These are phyloP conservation scores for Ligustrum vulgare DNA, from an alignment of 257 asterid genomes.

Conservation along the genomic window DNA sequence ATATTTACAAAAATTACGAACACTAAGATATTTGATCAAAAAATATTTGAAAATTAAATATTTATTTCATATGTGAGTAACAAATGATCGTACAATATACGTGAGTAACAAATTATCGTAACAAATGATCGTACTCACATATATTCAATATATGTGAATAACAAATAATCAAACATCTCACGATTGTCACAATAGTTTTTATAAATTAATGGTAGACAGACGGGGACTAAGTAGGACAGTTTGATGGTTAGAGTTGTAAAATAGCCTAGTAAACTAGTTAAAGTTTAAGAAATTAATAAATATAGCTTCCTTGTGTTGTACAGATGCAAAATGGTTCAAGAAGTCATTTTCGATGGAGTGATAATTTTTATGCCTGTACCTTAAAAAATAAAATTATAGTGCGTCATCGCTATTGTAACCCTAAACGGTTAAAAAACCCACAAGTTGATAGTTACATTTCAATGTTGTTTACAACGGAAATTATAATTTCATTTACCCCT, in stretches of 20 bases:
- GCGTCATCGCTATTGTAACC: neutral
- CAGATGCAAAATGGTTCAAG: conserved; percentile 17
- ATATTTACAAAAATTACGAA: too few species aligned
- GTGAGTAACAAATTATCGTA: too few species aligned
- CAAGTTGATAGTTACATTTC: neutral
- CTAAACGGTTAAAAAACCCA: neutral
- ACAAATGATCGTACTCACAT: too few species aligned
- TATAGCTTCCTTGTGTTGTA: conserved; percentile 1
- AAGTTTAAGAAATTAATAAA: neutral
- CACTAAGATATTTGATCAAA: too few species aligned
- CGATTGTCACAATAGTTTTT: too few species aligned
- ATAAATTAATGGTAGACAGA: too few species aligned
- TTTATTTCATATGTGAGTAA: too few species aligned
- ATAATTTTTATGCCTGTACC: conserved; percentile 28
- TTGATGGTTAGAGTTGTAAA: neutral
- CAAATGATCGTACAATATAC: too few species aligned
- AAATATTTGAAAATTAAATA: too few species aligned
- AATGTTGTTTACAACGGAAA: neutral
- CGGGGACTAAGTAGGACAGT: neutral
- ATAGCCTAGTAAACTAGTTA: neutral
- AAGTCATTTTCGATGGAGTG: conserved; percentile 30
- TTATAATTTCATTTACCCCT: neutral
- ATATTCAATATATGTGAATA: too few species aligned
- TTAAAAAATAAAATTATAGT: neutral
- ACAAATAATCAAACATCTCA: too few species aligned